phyloP scores from a whole-genome alignment of 306 rosid genomes.

The Vigna angularis region DNA sequence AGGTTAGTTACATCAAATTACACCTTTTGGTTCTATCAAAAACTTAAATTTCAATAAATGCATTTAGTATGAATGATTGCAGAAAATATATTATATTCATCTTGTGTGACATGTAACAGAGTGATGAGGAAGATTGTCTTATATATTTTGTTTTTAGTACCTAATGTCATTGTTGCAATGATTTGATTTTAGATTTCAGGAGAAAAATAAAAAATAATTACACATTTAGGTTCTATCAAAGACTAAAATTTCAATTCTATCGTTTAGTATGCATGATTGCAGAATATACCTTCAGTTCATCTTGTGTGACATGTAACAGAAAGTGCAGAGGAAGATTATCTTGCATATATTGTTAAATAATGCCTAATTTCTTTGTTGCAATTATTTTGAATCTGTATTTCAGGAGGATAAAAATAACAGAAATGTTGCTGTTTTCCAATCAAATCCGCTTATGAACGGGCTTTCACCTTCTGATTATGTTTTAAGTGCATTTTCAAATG shows the following conservation, averaged over 20 bases:
- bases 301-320: neutral
- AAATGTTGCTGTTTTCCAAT: conserved; percentile 58
- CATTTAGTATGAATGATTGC: neutral
- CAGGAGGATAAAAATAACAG: conserved; percentile 72
- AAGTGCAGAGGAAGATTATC: conserved; percentile 1
- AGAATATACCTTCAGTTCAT: conserved; percentile 6
- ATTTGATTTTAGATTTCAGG: conserved; percentile 55
- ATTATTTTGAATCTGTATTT: conserved; percentile 43
- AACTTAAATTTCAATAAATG: conserved; percentile 8
- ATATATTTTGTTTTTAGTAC: neutral
- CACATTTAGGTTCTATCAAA: conserved; percentile 13
- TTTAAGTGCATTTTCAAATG: conserved; percentile 76
- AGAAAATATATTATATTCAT: neutral
- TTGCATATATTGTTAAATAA: neutral
- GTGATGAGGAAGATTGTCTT: neutral
- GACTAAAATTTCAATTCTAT: neutral
- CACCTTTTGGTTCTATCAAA: conserved; percentile 17
- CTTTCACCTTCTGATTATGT: conserved; percentile 81
- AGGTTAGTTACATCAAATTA: neutral
- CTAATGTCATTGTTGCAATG: conserved; percentile 18
- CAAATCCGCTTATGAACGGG: conserved; percentile 75
- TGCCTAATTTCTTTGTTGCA: conserved; percentile 28
- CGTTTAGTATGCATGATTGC: neutral
- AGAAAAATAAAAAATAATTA: conserved; percentile 48
- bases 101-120: neutral